phyloP scores from a whole-genome alignment of 371 early-diverging fungal genomes.

The Lichtheimia ramosa region DNA sequence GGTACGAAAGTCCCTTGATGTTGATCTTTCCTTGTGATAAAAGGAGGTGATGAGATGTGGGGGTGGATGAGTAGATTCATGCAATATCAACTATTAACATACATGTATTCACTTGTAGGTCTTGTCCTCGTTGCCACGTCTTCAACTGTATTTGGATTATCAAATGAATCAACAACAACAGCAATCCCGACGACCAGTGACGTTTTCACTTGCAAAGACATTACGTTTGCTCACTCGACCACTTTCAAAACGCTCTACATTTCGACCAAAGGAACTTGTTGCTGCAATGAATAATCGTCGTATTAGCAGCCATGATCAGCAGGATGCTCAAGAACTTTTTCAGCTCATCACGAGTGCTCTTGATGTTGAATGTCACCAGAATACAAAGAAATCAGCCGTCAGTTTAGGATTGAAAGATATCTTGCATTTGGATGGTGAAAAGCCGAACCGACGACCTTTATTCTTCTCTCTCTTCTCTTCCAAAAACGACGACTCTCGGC shows the following conservation, averaged over 20 bases:
- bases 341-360: constrained; percentile 77
- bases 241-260: constrained; percentile 18
- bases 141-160: constrained; percentile 32
- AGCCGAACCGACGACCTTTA: neutral
- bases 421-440: neutral
- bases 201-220: constrained; percentile 34
- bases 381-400: neutral
- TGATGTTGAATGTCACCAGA: constrained; percentile 36
- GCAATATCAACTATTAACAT: neutral
- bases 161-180: constrained; percentile 9
- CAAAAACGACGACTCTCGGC: neutral
- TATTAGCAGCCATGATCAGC: constrained; percentile 71
- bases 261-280: constrained; percentile 35
- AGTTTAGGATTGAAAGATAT: neutral
- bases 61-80: neutral
- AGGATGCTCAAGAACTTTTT: constrained; percentile 94
- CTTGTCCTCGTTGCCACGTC: constrained; percentile 41
- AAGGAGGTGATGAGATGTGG: no score
- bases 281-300: constrained; percentile 26
- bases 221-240: constrained; percentile 31
- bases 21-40: no score
- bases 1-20: constrained; percentile 35
- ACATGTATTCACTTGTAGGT: constrained; percentile 33
- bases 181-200: constrained; percentile 19
- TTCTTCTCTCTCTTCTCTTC: neutral